phyloP scores from a whole-genome alignment of 768 basidiomycete species.

The Suillus sp. region DNA sequence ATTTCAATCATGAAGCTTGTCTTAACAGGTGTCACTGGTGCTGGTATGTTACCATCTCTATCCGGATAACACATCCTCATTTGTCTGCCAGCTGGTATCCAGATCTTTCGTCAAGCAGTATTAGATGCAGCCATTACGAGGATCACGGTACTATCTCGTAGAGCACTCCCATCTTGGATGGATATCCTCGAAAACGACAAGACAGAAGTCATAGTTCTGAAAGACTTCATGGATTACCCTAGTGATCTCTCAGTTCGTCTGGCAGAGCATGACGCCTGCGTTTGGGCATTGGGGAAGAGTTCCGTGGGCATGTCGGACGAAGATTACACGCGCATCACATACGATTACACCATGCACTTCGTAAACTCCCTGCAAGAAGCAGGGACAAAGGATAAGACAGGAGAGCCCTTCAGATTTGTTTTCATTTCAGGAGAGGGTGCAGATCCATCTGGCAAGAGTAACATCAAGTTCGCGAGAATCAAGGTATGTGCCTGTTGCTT shows the following conservation, averaged over 20 bases:
- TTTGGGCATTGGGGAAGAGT: constrained; percentile 40
- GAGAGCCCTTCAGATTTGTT: constrained; percentile 39
- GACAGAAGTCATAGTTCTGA: constrained; percentile 34
- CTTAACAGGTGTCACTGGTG: constrained; percentile 39
- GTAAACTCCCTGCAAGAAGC: constrained; percentile 31
- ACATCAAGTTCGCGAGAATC: constrained; percentile 36
- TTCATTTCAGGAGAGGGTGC: constrained; percentile 41
- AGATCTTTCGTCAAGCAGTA: constrained; percentile 36
- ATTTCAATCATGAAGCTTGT: constrained; percentile 28
- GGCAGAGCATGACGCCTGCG: constrained; percentile 36
- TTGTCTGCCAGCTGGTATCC: constrained; percentile 34
- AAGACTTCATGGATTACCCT: constrained; percentile 37
- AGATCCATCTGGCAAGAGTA: constrained; percentile 35
- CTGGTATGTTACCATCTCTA: constrained; percentile 23
- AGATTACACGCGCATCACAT: constrained; percentile 37
- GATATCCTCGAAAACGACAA: constrained; percentile 29
- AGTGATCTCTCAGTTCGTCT: constrained; percentile 30
- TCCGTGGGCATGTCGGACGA: constrained; percentile 31
- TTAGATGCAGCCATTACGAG: constrained; percentile 29
- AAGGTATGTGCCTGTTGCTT: constrained; percentile 32
- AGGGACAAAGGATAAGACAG: constrained; percentile 18
- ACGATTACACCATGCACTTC: constrained; percentile 37
- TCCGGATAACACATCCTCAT: background rate
- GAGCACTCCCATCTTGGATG: constrained; percentile 36
- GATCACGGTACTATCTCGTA: constrained; percentile 38